Conservation (phyloP, 305 asterid species). For the Withania somnifera region DNA sequence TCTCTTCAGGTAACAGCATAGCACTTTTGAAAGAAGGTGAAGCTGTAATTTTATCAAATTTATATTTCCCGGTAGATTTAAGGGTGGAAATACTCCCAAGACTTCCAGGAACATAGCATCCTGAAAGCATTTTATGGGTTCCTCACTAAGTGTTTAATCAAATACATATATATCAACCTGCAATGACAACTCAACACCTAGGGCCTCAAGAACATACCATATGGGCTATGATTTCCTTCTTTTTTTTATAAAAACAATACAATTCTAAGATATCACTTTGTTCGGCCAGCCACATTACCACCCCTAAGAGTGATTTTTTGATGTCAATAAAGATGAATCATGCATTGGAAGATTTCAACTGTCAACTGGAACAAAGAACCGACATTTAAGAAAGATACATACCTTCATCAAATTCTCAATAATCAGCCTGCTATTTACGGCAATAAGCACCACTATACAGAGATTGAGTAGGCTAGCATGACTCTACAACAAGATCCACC, state of each 20-base stretch:
- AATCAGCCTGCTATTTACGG: conserved; percentile 95
- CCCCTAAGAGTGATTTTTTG: neutral
- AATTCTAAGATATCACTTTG: neutral
- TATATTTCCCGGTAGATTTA: neutral
- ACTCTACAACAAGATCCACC: conserved; percentile 54
- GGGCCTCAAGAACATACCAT: neutral
- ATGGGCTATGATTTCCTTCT: neutral
- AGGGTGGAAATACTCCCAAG: neutral
- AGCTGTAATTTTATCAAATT: neutral
- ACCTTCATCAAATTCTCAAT: conserved; percentile 99
- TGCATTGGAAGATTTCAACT: neutral
- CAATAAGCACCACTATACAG: conserved; percentile 97
- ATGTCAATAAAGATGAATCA: neutral
- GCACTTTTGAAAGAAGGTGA: neutral
- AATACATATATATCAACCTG: neutral
- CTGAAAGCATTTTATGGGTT: neutral
- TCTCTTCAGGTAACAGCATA: neutral
- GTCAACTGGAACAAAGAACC: neutral
- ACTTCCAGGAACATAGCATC: neutral
- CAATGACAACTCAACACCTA: neutral
- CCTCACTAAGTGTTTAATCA: neutral
- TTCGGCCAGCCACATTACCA: neutral
- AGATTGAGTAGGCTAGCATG: conserved; percentile 99
- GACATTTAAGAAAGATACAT: conserved; percentile 1
- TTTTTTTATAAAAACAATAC: neutral